phyloP scores from a whole-genome alignment of 441 rosid genomes.

The Raphanus hybrid region DNA sequence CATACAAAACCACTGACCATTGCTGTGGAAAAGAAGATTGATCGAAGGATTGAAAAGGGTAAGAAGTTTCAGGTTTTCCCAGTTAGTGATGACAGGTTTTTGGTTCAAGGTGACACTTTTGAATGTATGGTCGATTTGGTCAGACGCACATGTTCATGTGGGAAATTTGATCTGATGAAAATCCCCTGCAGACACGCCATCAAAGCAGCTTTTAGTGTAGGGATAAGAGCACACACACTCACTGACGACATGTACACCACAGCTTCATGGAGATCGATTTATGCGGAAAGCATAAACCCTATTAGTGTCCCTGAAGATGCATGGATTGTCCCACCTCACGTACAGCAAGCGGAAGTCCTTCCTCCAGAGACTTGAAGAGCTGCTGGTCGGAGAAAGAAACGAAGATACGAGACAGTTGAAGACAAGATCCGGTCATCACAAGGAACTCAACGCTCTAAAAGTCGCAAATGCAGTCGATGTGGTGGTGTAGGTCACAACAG shows the following conservation, averaged over 20 bases:
- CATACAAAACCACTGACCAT: no score
- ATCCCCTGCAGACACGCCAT: neutral
- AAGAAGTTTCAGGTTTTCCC: no score
- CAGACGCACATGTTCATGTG: no score
- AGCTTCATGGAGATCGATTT: neutral
- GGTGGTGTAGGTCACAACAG: neutral
- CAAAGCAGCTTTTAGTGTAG: neutral
- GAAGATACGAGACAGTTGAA: neutral
- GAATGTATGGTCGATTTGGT: no score
- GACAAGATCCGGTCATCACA: neutral
- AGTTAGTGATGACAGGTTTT: no score
- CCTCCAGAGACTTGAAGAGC: neutral
- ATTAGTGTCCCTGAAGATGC: neutral
- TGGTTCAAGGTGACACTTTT: no score
- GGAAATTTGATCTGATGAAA: neutral
- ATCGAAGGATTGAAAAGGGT: no score
- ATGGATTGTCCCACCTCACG: neutral
- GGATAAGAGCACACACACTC: neutral
- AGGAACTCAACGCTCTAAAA: neutral
- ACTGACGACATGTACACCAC: neutral
- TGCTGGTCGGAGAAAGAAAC: neutral
- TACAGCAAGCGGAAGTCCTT: neutral
- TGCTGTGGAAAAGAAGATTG: no score
- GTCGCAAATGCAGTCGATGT: neutral
- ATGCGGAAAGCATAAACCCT: neutral